phyloP scores from a whole-genome alignment of 768 basidiomycete genomes.

The Boletus subparvulus region DNA sequence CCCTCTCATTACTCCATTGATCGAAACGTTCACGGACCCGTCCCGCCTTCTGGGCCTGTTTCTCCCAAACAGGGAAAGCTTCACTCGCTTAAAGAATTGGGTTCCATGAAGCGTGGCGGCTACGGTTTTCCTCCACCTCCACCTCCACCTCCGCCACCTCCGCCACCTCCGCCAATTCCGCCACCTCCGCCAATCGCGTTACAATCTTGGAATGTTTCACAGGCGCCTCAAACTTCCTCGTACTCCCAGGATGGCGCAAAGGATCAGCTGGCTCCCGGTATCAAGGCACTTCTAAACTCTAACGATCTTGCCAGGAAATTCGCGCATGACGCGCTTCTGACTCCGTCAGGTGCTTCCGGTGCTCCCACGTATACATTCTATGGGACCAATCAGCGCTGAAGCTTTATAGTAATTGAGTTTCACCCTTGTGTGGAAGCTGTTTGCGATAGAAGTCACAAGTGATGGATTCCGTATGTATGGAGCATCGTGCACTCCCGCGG shows the following conservation, averaged over 20 bases:
- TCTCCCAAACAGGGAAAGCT: neutral
- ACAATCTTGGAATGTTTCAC: neutral
- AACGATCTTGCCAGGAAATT: constrained; percentile 11
- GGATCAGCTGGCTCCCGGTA: constrained; percentile 2
- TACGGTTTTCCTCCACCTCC: neutral
- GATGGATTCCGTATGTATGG: neutral
- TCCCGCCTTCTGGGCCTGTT: neutral
- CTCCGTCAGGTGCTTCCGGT: neutral
- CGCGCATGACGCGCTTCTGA: constrained; percentile 6
- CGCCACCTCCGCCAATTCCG: neutral
- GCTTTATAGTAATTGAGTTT: neutral
- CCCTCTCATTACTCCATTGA: neutral
- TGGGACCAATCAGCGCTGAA: constrained; percentile 1
- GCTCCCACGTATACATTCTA: constrained; percentile 3
- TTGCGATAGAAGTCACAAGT: neutral
- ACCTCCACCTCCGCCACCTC: neutral
- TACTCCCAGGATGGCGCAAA: constrained; percentile 4
- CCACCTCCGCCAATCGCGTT: neutral
- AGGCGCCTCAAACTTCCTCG: neutral
- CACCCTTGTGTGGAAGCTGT: neutral
- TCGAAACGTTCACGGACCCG: neutral
- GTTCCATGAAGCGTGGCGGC: constrained; percentile 1
- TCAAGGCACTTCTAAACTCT: constrained; percentile 8
- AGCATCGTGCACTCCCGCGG: neutral
- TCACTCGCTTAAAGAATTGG: neutral